Base-by-base conservation (phyloP, 2,329 filamentous ascomycete genomes). In the Rhytidhysteron rufulum region DNA sequence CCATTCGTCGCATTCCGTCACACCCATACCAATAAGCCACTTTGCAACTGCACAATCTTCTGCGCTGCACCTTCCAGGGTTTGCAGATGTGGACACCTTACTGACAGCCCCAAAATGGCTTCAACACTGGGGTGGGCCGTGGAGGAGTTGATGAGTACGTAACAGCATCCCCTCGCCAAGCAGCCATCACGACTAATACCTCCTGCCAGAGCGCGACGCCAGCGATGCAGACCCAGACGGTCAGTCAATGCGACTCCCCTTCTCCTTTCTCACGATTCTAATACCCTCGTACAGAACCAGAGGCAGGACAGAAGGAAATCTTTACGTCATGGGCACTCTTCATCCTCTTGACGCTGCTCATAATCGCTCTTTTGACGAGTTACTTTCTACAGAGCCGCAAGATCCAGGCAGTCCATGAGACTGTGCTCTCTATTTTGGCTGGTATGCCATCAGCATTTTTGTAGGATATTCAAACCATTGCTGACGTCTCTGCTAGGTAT, bases 351-450 rank as follows among this genome's bases (percentile, higher is more conserved):
- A 79, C 88, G 71, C 82, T 98, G 55, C 82, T 98, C 57, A 95
- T 97, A 53, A 80, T 86, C 51, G 91, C 93, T 47, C 87, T 98
- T 56, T 95, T 97, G 67, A 95, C 89, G 32, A 96, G 90, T 75
- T 98, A 98, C 71, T 85, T 94, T 53, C 79, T 98, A 45, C 91
- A 97, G 69, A 88, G 93, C 71, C 90, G 88, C 70, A 96, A 94
- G 71, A 90, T 98, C 41, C 93, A 96, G 59, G 93, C 93, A 20
- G 85, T 98, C 40, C 93, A 98, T 67, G 93, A 98, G 73, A 98
- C 93, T 2, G 93, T 97, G 55, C 83, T 98, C 47, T 97, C 91
- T 46, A 98, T 98, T 63, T 97, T 98, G 72, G 90, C 89, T 42
- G 89, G 89, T 90, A 69, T 39, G 66, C 48, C 42, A n/a, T n/a